Base-by-base conservation (phyloP, 371 early-diverging fungal species). In the Lichtheimia corymbifera region DNA sequence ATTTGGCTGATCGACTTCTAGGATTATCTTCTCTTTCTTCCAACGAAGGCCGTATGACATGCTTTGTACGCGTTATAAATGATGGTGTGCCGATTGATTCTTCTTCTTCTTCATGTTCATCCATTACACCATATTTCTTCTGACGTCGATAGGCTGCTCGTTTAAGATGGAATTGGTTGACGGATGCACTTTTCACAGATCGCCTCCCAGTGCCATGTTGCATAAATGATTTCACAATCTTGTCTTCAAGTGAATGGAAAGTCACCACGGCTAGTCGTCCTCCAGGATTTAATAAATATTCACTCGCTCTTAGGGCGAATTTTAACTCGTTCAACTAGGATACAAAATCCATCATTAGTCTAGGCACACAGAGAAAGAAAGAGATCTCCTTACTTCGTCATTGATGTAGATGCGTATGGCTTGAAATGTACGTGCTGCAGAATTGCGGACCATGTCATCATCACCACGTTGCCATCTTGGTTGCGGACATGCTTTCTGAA, bases 171-270 rank as follows among this genome's bases (percentile, higher is more conserved):
- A 80, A 80, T 44, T 79, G 74, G 22, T 73, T 73, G 5, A 66
- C 62, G 5, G 66, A 64, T 9, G 77, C 67, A 11, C 67, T 64
- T 15, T 61, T 20, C 5, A 67, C 53, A 0, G 63, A 62, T 20
- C 77, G 44, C 51, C 72, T 69, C 4, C 73, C 74, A 18, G 70
- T 56, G 51, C 76, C 67, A 47, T 74, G 71, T 24, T 82, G 62
- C 51, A 93, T 64, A 45, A 84, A 86, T 27, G 77, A 68, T 63
- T 93, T 93, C 20, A 82, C 88, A 14, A 90, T 75, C 42, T 85
- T 52, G 62, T 93, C 93, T 63, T 93, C 91, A 9, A 91, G 71
- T 0, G 89, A 88, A 61, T 93, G 93, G 55, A 90, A 91, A 1
- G 90, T 86, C 5, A 91, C 86, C 11, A 76, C 82, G 0, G 79